Evolutionary conservation across 73 alveolate genomes (phyloP).

Genomic region (Paramecium primaurelia): DNA sequence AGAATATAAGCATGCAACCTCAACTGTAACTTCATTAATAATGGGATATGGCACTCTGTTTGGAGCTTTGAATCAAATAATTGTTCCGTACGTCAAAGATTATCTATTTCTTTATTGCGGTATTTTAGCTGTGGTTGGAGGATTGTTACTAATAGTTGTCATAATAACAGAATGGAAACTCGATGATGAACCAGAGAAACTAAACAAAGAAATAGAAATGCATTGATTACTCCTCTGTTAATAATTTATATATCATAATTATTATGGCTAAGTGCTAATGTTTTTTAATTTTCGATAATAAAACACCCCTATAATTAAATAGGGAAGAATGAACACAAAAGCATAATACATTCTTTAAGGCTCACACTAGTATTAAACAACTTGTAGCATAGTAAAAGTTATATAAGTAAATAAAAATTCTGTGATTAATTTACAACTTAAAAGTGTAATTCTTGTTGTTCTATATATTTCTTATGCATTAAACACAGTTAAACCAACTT

Average conservation of each 20-base stretch:
- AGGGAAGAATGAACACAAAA: constrained; percentile 15
- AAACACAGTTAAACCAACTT: constrained; percentile 26
- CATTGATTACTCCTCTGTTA: not conserved
- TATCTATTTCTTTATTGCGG: constrained; percentile 1
- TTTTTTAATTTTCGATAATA: not conserved
- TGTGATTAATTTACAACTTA: not conserved
- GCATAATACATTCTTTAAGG: constrained; percentile 21
- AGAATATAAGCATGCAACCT: not conserved
- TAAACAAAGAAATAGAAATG: constrained; percentile 6
- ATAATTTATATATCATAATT: not conserved
- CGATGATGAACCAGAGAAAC: not conserved
- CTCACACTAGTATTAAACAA: not conserved
- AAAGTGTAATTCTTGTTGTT: not conserved
- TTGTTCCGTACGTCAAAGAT: not conserved
- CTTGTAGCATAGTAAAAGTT: not conserved
- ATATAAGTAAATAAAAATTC: constrained; percentile 28
- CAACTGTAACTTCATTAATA: not conserved
- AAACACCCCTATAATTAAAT: not conserved
- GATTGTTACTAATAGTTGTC: not conserved
- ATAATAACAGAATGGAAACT: not conserved
- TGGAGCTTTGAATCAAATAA: not conserved
- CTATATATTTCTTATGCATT: constrained; percentile 20
- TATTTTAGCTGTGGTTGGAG: not conserved
- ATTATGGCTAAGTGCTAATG: not conserved
- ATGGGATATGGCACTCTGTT: constrained; percentile 37